A percentile compares a stretch with the other conserved stretches of the same genome.
phyloP scores from a whole-genome alignment of 202 grass and related monocot species.

The Bolboschoenoplectus hybrid region DNA sequence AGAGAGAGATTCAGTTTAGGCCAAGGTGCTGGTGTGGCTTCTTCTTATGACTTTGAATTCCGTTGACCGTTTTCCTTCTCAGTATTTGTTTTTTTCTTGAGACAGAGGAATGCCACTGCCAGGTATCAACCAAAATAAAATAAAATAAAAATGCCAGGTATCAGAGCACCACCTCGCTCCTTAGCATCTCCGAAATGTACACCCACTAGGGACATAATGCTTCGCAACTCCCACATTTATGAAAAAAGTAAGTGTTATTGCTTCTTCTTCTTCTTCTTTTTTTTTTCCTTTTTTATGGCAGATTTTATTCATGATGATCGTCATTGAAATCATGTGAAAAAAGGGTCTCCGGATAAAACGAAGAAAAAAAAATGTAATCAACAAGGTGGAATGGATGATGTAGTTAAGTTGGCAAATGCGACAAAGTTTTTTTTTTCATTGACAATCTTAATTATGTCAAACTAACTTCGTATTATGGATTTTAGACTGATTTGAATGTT shows the following conservation, averaged over 20 bases:
- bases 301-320: neutral
- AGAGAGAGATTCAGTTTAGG: slow-evolving; percentile 24
- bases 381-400: neutral
- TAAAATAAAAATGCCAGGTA: neutral
- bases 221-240: neutral
- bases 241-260: neutral
- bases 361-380: neutral
- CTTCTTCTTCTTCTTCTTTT: neutral
- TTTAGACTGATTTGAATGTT: no score
- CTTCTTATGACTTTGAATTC: slow-evolving; percentile 40
- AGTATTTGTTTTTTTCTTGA: slow-evolving; percentile 32
- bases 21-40: slow-evolving; percentile 19
- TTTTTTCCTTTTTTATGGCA: neutral
- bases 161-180: neutral
- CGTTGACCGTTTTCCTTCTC: slow-evolving; percentile 32
- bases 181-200: neutral
- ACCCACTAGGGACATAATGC: neutral
- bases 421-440: no score
- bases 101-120: neutral
- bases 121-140: neutral
- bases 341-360: neutral
- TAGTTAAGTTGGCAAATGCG: neutral
- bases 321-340: neutral
- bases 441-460: no score
- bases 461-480: no score